phyloP scores from a whole-genome alignment of 805 yeast genomes.

The Yarrowia sp. region DNA sequence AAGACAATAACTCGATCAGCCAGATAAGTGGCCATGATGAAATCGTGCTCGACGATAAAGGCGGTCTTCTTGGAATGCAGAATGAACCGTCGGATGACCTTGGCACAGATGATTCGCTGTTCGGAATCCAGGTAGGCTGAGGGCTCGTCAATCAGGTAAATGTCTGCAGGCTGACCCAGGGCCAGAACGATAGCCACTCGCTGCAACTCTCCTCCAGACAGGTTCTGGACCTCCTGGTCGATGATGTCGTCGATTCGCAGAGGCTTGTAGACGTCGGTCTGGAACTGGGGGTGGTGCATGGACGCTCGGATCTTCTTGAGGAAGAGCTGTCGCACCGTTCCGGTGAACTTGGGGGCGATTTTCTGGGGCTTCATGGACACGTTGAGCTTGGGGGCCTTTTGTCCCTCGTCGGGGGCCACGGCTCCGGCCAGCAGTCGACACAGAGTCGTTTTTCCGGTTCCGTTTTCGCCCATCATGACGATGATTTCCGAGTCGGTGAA shows the following conservation, averaged over 20 bases:
- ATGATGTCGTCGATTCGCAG: constrained; percentile 87
- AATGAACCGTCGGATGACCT: constrained; percentile 95
- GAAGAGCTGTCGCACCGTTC: constrained; percentile 96
- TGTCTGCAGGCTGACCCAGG: constrained; percentile 91
- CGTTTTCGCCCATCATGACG: constrained; percentile 99
- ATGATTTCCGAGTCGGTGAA: constrained; percentile 94
- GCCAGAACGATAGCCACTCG: constrained; percentile 97
- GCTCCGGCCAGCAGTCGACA: constrained; percentile 95
- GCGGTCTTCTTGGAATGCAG: constrained; percentile 97
- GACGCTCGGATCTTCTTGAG: constrained; percentile 93
- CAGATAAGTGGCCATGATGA: constrained; percentile 98
- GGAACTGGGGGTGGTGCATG: constrained; percentile 94
- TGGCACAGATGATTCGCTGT: constrained; percentile 98
- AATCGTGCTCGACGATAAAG: constrained; percentile 99
- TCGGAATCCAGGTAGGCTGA: constrained; percentile 98
- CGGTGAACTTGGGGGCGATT: constrained; percentile 97
- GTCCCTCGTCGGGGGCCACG: constrained; percentile 76
- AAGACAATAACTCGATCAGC: constrained; percentile 98
- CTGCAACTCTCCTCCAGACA: constrained; percentile 99
- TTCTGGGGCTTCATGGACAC: constrained; percentile 99
- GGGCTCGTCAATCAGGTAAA: constrained; percentile 96
- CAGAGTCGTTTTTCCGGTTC: constrained; percentile 98
- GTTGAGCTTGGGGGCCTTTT: constrained; percentile 78
- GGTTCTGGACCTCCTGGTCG: constrained; percentile 95
- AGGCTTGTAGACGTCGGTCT: constrained; percentile 96